phyloP scores from a whole-genome alignment of 495 filamentous ascomycete species.

The Geopyxis carbonaria region DNA sequence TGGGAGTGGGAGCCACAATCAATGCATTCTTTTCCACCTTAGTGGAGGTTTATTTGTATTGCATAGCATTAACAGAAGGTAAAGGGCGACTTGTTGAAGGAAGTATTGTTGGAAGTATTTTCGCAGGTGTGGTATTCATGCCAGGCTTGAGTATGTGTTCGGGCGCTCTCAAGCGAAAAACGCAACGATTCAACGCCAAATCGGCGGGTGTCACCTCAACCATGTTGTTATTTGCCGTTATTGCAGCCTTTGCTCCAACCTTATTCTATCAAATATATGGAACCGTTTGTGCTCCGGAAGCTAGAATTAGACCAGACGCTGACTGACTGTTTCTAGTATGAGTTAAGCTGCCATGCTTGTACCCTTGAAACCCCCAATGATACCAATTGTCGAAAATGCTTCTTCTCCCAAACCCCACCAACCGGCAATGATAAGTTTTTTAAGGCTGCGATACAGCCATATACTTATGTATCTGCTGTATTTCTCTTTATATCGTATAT shows the following conservation, averaged over 20 bases:
- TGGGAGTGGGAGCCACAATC: constrained; percentile 96
- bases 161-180: constrained; percentile 93
- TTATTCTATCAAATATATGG: constrained; percentile 99
- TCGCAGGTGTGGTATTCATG: constrained; percentile 88
- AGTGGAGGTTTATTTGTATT: constrained; percentile 96
- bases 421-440: constrained; percentile 68
- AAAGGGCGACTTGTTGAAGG: constrained; percentile 90
- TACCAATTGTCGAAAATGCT: constrained; percentile 77
- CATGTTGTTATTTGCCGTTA: constrained; percentile 92
- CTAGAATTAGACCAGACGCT: neutral
- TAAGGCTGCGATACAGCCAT: constrained; percentile 73
- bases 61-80: constrained; percentile 79
- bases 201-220: constrained; percentile 96
- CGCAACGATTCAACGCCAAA: constrained; percentile 93
- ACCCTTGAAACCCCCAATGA: constrained; percentile 30
- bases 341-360: constrained; percentile 78
- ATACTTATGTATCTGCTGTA: constrained; percentile 70
- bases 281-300: constrained; percentile 35
- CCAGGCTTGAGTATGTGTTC: constrained; percentile 99
- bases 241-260: constrained; percentile 92
- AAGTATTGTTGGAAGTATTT: constrained; percentile 92
- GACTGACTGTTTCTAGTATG: constrained; percentile 46
- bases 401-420: constrained; percentile 77
- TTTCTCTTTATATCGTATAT: constrained; percentile 85
- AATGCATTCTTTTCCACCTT: constrained; percentile 99